Evolutionary conservation across 129 eudicot genomes (phyloP).

Genomic region (Tagetes erecta): DNA sequence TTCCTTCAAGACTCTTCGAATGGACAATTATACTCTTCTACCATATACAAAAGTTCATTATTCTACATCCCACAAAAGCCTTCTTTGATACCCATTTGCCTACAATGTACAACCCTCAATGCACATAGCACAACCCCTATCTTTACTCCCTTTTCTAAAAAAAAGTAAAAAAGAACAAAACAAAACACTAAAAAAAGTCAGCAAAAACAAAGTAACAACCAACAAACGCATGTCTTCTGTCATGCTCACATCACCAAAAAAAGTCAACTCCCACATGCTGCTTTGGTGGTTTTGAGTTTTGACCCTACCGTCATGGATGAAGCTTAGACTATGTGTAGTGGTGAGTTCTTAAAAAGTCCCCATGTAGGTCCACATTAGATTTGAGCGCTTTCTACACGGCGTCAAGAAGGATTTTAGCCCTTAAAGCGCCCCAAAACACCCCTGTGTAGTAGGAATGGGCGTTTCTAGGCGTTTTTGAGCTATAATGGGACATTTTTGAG

Average conservation of each 20-base stretch:
- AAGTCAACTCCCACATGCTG: constrained; percentile 69
- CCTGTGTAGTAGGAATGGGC: too few relatives aligned
- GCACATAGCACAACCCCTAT: constrained; percentile 32
- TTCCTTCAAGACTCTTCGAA: constrained; percentile 46
- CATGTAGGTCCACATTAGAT: too few relatives aligned
- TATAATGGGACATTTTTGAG: too few relatives aligned
- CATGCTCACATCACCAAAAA: not conserved
- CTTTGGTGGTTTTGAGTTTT: constrained; percentile 36
- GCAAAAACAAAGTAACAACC: constrained; percentile 4
- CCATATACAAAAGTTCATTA: constrained; percentile 47
- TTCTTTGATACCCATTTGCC: constrained; percentile 31
- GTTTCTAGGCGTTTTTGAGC: too few relatives aligned
- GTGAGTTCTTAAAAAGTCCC: too few relatives aligned
- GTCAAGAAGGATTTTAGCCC: too few relatives aligned
- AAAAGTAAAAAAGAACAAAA: constrained; percentile 20
- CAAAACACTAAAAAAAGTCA: constrained; percentile 19
- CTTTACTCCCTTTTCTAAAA: constrained; percentile 22
- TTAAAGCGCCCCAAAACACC: too few relatives aligned
- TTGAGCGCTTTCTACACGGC: too few relatives aligned
- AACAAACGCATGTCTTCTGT: constrained; percentile 10
- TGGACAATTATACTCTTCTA: constrained; percentile 49
- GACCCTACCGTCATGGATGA: too few relatives aligned
- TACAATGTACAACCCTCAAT: constrained; percentile 24
- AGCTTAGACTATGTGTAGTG: too few relatives aligned
- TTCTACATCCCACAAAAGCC: constrained; percentile 35